Base-by-base conservation (phyloP, 352 stramenopile genomes). In the Elongisporangium prolatum region DNA sequence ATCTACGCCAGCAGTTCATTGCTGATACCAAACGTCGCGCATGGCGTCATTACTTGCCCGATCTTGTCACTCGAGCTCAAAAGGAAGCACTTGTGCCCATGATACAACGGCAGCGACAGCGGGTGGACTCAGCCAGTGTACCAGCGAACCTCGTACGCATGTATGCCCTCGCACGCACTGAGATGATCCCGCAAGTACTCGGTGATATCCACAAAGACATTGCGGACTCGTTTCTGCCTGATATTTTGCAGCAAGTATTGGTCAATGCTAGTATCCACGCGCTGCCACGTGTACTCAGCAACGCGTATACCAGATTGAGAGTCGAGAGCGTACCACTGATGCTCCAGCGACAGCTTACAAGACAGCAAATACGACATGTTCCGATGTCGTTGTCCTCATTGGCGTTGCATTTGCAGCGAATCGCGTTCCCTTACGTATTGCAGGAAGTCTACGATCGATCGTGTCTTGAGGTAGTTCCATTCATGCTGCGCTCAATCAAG, bases 371-470 rank as follows among this genome's bases (percentile, higher is more conserved):
- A 13, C 69, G 68, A 5, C 77, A 85, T 16, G 77, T 89, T 1
- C 78, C 80, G 0, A 58, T 65, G n/a, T 76, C 80, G 17, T 60
- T 92, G 1, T 58, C 59, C 11, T 85, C 75, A 0, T 51, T 90
- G 6, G 60, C 59, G 8, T 20, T 65, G 21, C 77, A 88, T 50
- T 55, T 89, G 18, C 61, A 73, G 34, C 61, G 60, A 10, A 64
- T 88, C 14, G 77, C 80, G 13, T 86, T 89, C 44, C 83, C 80
- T 16, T 89, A 88, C 48, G 71, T 79, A 24, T 18, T 89, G 21
- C 67, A 75, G 38, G 80, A 88, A 59, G 63, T 84, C 7, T 89
- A 78, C 17, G 68, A 86, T 18, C 67, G 79, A 14, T 67, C 83
- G 0, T 86, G 83, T 25, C 61, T 92, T 6, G 80, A 92, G 56